Base-by-base conservation (phyloP, 225 moss, liverwort and hornwort species). In the Bryoerythrophyllum caledonicum region DNA sequence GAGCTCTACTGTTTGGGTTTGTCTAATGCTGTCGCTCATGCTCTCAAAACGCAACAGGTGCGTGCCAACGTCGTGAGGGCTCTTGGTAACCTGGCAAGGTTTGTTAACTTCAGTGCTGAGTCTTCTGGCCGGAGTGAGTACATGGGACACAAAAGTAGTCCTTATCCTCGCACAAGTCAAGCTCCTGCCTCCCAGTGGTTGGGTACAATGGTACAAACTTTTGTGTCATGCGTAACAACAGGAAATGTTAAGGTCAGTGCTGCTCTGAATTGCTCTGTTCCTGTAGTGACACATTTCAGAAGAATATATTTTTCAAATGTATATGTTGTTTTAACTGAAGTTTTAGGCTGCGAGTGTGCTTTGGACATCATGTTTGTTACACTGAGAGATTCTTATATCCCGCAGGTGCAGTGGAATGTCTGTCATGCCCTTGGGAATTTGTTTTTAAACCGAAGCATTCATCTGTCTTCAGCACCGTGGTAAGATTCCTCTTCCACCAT, bases 391-490 rank as follows among this genome's bases (percentile, higher is more conserved):
- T 78, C 78, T 75, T 75, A 63, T 61, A 23, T 35, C 79, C 23
- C 55, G 65, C 92, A 96, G 96, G 96, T 96, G 51, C 96, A 96
- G 74, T 96, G 96, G 96, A 96, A 96, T 78, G 96, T 94, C 52
- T 96, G 96, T 70, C 96, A 96, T 87, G 93, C 96, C 68, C 86
- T 96, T 60, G 96, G 96, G 49, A 93, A 96, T 72, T 73, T 96
- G n/a, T 96, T 96, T 78, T 67, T 93, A 41, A 96, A 96, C 75
- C 82, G 77, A 69, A 94, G 89, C 28, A 71, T 94, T 27, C 68
- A 80, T 74, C 85, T 94, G 30, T 82, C 92, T 40, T 82, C 75
- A 63, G 92, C 90, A 60, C 66, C 84, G 30, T 94, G 96, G 93
- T 96, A 86, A 79, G 67, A 62, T 76, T 52, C 52, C 37, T 43